Base-by-base conservation (phyloP, 2,329 filamentous ascomycete genomes). In the Colletotrichum sp. region DNA sequence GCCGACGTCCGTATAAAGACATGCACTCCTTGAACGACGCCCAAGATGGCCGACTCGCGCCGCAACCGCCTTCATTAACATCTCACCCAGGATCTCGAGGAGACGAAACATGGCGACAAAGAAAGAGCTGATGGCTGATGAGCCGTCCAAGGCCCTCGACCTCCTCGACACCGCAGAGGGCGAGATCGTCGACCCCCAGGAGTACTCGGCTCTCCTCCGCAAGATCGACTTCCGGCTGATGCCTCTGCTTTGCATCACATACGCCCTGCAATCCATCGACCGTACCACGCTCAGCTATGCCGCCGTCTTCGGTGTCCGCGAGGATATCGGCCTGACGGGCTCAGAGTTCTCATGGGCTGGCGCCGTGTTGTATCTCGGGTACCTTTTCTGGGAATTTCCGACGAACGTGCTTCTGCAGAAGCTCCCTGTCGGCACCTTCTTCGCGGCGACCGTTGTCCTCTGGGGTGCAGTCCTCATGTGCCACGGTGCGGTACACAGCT, bases 321-420 rank as follows among this genome's bases (percentile, higher is more conserved):
- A 83, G 30, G 90, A 92, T 77, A 86, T 87, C 2, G 75, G 85
- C 56, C 85, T 92, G 12, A 86, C 82, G 0, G 90, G 89, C 1
- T 86, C 88, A 72, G 86, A 92, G 75, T 92, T 91, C 82, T 90
- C 90, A 0, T 81, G 92, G 21, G 81, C 92, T n/a, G 88, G 89
- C 16, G 91, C 89, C 4, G 90, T 92, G 56, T 84, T 87, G 1
- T 86, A 90, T 1, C 90, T 93, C 26, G 90, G 90, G 1, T 90
- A 93, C 80, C 85, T 93, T 38, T 88, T 83, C 61, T 92, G 90
- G 89, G 89, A 92, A 76, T 93, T 1, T 91, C 90, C 0, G 89
- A 90, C 77, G 86, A 89, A 4, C 89, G 91, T 70, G 34, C 82
- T 92, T 12, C 90, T 92, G 89, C 87, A 91, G 2, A 67, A 78